phyloP scores from a whole-genome alignment of 108 stramenopile species.

The Discostella stelligeroides region DNA sequence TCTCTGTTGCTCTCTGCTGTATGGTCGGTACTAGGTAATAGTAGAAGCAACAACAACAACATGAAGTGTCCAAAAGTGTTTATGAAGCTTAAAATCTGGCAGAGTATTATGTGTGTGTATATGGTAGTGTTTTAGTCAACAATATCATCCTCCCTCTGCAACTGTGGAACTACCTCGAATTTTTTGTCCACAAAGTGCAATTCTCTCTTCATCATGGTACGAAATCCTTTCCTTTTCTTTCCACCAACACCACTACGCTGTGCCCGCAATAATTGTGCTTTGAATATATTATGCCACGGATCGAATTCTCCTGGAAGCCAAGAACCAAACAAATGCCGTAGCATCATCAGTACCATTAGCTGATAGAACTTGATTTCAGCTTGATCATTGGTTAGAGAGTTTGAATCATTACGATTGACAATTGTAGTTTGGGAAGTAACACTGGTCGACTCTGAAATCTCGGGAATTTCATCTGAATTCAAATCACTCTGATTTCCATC shows the following conservation, averaged over 20 bases:
- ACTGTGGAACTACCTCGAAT: not conserved
- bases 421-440: not conserved
- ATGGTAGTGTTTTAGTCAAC: too few relatives aligned
- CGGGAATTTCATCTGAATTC: not conserved
- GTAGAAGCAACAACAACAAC: too few relatives aligned
- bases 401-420: too few relatives aligned
- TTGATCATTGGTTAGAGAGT: not conserved
- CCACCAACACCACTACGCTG: not conserved
- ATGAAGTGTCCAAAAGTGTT: too few relatives aligned
- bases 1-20: too few relatives aligned
- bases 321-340: not conserved
- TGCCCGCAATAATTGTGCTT: not conserved
- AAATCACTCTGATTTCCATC: constrained; percentile 1
- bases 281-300: not conserved
- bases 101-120: too few relatives aligned
- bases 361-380: not conserved
- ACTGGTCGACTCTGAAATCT: not conserved
- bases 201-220: not conserved
- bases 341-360: not conserved
- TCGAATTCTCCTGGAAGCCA: not conserved
- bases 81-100: too few relatives aligned
- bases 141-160: not conserved
- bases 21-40: too few relatives aligned
- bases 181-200: not conserved
- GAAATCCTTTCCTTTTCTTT: not conserved